Percentiles rank a stretch among this genome's conserved stretches.
These are phyloP conservation scores for Penicillium soppii DNA, from an alignment of 495 filamentous ascomycete genomes.

Conservation along the genomic window DNA sequence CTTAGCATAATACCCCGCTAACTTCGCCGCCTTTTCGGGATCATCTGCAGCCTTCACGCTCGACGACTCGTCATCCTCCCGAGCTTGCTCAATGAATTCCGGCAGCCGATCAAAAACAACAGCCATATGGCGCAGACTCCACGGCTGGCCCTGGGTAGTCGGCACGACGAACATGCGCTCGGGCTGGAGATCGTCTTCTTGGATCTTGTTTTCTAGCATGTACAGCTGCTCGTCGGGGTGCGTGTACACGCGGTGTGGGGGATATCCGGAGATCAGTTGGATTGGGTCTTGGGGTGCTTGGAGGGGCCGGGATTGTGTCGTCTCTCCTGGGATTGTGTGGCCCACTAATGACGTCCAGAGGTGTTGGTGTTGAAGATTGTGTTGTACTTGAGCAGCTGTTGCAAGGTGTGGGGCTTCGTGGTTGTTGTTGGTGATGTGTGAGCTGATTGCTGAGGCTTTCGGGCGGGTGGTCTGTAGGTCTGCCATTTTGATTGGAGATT, in stretches of 20 bases:
- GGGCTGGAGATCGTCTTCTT: constrained; percentile 48
- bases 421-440: constrained; percentile 28
- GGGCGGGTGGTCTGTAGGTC: constrained; percentile 6
- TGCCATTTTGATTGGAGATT: constrained; percentile 10
- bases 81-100: constrained; percentile 5
- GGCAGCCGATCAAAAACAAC: constrained; percentile 76
- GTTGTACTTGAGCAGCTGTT: constrained; percentile 66
- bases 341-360: constrained; percentile 67
- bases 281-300: constrained; percentile 27
- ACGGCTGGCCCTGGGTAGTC: constrained; percentile 74
- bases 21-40: constrained; percentile 29
- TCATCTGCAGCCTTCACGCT: neutral
- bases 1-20: constrained; percentile 39
- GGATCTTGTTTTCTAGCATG: constrained; percentile 58
- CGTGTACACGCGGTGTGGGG: constrained; percentile 79
- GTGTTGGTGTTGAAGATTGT: constrained; percentile 86
- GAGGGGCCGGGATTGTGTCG: constrained; percentile 13
- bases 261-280: constrained; percentile 79
- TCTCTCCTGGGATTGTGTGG: constrained; percentile 49
- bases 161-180: constrained; percentile 88
- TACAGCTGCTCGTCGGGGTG: constrained; percentile 92
- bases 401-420: constrained; percentile 33
- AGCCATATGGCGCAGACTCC: constrained; percentile 73
- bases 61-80: constrained; percentile 24
- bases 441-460: constrained; percentile 32